Evolutionary conservation across 495 filamentous ascomycete species (phyloP).

Genomic region (Hamigera avellanea): DNA sequence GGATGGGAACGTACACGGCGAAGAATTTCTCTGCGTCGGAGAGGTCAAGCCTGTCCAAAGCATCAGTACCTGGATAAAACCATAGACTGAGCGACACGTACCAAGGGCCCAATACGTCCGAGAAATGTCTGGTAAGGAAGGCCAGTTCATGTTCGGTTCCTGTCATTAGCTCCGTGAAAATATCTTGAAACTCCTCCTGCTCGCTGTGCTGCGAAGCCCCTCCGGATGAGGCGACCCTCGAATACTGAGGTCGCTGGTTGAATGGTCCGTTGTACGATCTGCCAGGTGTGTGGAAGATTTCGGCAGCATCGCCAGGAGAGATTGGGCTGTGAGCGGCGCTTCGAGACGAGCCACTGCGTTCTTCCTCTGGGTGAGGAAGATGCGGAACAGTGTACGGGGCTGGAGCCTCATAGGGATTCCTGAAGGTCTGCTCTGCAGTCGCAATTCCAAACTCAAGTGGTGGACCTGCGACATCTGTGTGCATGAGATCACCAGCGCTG

Average conservation of each 20-base stretch:
- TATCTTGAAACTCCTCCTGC: slow-evolving; percentile 26
- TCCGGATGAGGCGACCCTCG: slow-evolving; percentile 5
- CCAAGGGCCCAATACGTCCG: slow-evolving; percentile 25
- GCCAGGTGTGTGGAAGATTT: not conserved
- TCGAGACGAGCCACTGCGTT: slow-evolving; percentile 4
- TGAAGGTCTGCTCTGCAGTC: no score
- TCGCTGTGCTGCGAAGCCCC: slow-evolving; percentile 19
- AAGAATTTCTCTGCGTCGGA: slow-evolving; percentile 30
- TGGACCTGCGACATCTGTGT: no score
- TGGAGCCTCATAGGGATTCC: not conserved
- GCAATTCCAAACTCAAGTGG: no score
- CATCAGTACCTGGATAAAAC: not conserved
- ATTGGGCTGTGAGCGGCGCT: slow-evolving; percentile 6
- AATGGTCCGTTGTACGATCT: slow-evolving; percentile 1
- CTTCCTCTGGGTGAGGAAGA: not conserved
- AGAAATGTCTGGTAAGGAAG: slow-evolving; percentile 27
- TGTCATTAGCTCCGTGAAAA: slow-evolving; percentile 31
- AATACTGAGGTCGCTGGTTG: slow-evolving; percentile 4
- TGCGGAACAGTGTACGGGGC: not conserved
- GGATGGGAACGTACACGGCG: slow-evolving; percentile 23
- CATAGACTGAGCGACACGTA: slow-evolving; percentile 10
- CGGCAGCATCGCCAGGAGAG: not conserved
- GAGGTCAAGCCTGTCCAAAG: slow-evolving; percentile 22
- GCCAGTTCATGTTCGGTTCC: slow-evolving; percentile 29
- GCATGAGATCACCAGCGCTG: no score